phyloP scores from a whole-genome alignment of 495 filamentous ascomycete genomes.

The Hypoxylon subgilvum region DNA sequence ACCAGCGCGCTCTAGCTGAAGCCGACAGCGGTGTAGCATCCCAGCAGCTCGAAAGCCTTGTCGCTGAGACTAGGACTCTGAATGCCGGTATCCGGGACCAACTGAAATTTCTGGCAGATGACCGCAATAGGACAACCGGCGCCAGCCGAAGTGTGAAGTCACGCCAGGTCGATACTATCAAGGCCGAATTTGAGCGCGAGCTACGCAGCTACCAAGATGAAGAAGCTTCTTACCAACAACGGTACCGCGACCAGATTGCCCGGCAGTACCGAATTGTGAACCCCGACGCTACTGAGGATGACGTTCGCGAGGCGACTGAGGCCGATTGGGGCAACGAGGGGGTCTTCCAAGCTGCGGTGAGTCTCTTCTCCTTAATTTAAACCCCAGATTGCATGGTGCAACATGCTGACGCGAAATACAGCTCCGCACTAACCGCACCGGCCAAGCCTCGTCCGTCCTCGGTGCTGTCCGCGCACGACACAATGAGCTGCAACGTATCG shows the following conservation, averaged over 20 bases:
- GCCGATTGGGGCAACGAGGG: conserved; percentile 75
- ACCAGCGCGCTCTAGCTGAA: conserved; percentile 64
- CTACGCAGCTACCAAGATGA: conserved; percentile 68
- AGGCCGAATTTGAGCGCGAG: conserved; percentile 67
- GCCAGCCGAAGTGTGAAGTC: conserved; percentile 62
- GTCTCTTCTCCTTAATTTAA: conserved; percentile 41
- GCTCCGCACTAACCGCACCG: conserved; percentile 73
- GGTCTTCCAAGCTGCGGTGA: conserved; percentile 76
- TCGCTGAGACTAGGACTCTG: conserved; percentile 68
- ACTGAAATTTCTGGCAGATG: conserved; percentile 69
- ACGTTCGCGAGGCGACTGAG: conserved; percentile 67
- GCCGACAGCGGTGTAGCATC: conserved; percentile 54
- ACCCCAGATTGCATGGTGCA: no score
- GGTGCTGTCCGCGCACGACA: conserved; percentile 77
- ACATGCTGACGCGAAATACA: conserved; percentile 43
- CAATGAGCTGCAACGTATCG: conserved; percentile 75
- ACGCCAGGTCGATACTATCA: conserved; percentile 67
- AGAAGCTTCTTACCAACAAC: conserved; percentile 66
- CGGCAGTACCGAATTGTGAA: conserved; percentile 79
- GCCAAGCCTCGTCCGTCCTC: conserved; percentile 68
- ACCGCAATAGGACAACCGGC: conserved; percentile 63
- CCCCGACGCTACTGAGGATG: conserved; percentile 68
- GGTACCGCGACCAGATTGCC: conserved; percentile 72
- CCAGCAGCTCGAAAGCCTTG: conserved; percentile 61
- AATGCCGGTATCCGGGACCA: conserved; percentile 70